Base-by-base conservation (phyloP, 139 green algal species). In the Mesotaenium endlicherianum region DNA sequence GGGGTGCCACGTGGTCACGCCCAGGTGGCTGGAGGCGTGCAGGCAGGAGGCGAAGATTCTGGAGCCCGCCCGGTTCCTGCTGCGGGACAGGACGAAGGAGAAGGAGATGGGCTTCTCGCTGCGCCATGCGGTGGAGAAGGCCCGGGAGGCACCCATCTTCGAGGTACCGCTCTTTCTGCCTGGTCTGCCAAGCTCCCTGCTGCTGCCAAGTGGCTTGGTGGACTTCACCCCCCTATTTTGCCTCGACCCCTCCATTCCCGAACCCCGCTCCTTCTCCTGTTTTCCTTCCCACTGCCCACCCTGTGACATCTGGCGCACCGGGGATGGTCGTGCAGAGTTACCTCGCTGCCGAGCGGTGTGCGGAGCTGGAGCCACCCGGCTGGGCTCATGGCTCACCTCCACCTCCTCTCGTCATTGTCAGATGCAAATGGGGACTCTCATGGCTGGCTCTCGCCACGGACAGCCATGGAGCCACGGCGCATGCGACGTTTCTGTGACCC, bases 81-180 rank as follows among this genome's bases (percentile, higher is more conserved):
- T 82, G 55, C 57, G 43, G 59, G 75, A 82, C 43, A 26, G 6
- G 4, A 75, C n/a, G 58, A 82, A 82, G 59, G 75, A 82, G n/a
- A 45, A 30, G 36, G 75, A 82, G n/a, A 41, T 82, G 5, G 47
- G 75, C 16, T 82, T 82, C 43, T 82, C 75, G 4, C 31, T 82
- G 17, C 44, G 41, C 31, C 30, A 50, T 4, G 31, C 75, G 55
- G 34, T 82, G 60, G 58, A 30, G 4, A 36, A 47, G 36, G 75
- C 75, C 42, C 57, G 57, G 36, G n/a, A 79, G 26, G 4, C 5
- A 6, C 75, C 44, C 5, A 5, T 82, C 31, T 36, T 82, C 11
- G 4, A 82, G 75, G 75, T 80, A 76, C 53, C n/a, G n/a, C n/a
- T n/a, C n/a, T n/a, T n/a, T n/a, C n/a, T n/a, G n/a, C n/a, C n/a